Conservation (phyloP, 2,329 filamentous ascomycete species). For the Pestalotiopsis sp. region DNA sequence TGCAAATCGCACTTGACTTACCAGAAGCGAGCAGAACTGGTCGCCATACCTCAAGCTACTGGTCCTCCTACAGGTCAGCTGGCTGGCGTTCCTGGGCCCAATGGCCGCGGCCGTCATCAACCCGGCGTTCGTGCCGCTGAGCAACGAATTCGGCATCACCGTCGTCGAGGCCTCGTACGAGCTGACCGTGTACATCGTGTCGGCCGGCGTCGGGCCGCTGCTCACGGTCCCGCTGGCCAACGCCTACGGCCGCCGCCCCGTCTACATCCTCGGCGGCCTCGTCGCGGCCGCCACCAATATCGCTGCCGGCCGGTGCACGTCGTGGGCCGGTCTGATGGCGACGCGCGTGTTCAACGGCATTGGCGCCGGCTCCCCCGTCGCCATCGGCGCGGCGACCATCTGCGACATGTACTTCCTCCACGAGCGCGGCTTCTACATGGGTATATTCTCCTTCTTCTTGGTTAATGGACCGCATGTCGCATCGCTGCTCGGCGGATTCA, state of each 20-base stretch:
- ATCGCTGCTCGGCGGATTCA: conserved; percentile 28
- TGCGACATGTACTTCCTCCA: conserved; percentile 26
- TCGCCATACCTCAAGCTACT: neutral
- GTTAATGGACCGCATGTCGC: conserved; percentile 24
- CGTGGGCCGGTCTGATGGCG: conserved; percentile 22
- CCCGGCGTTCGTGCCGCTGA: conserved; percentile 33
- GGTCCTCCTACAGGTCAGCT: conserved; percentile 29
- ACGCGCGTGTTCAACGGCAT: conserved; percentile 24
- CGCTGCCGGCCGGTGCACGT: conserved; percentile 24
- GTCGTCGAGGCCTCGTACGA: conserved; percentile 33
- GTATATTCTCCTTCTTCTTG: conserved; percentile 23
- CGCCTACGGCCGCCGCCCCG: conserved; percentile 34
- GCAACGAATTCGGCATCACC: conserved; percentile 31
- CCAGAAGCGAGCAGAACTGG: neutral
- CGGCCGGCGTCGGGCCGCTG: conserved; percentile 33
- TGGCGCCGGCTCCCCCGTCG: conserved; percentile 16
- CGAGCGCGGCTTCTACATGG: conserved; percentile 27
- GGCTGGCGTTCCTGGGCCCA: conserved; percentile 33
- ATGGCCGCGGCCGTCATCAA: conserved; percentile 31
- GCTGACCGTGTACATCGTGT: conserved; percentile 35
- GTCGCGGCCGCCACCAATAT: conserved; percentile 30
- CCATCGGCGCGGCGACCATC: conserved; percentile 23
- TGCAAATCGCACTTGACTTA: neutral
- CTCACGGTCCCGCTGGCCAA: conserved; percentile 31
- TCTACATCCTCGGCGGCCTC: conserved; percentile 33